Base-by-base conservation (phyloP, 345 rosid genomes). In the Sisymbrium irio region DNA sequence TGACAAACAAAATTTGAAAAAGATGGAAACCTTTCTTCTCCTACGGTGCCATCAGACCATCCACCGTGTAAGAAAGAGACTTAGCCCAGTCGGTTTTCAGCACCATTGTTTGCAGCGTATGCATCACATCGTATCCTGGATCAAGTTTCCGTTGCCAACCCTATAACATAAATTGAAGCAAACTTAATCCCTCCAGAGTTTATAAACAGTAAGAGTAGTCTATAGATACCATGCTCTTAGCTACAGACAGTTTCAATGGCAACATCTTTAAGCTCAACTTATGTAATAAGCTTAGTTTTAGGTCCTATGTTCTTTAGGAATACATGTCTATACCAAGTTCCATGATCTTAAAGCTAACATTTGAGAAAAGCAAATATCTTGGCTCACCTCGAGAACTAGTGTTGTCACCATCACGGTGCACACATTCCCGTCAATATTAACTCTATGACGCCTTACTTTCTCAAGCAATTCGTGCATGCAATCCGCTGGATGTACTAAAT, bases 121-220 rank as follows among this genome's bases (percentile, higher is more conserved):
- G 89, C 98, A 95, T 95, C 70, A 95, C 94, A 64, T 95, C 85
- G 41, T 92, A 88, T 49, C 76, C 83, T 18, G 97, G 99, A 82
- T 92, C 97, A 2, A 92, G 97, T 83, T 95, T 95, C 82, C 92
- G 82, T 67, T 95, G 99, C 99, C 99, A 95, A 41, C 99, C 98
- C 99, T 95, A 71, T 36, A 73, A 70, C 47, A 30, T 5, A 28
- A 15, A 41, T 5, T 0, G 3, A 58, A 39, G 35, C 67, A 66
- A 74, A 27, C 72, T 66, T 49, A 14, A 36, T 58, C 28, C 35
- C 20, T 59, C 55, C 5, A 50, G 45, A 59, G 11, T 41, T 32
- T 63, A 32, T 30, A 67, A 36, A 19, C 19, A 59, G 61, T 58
- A 47, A 27, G 28, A 66, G 62, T 40, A 65, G 25, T 62, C 56